Evolutionary conservation across 192 early-diverging fungal genomes (phyloP), one percentile per base, ranked within the genome.

Genomic region (Linderina pennispora): DNA sequence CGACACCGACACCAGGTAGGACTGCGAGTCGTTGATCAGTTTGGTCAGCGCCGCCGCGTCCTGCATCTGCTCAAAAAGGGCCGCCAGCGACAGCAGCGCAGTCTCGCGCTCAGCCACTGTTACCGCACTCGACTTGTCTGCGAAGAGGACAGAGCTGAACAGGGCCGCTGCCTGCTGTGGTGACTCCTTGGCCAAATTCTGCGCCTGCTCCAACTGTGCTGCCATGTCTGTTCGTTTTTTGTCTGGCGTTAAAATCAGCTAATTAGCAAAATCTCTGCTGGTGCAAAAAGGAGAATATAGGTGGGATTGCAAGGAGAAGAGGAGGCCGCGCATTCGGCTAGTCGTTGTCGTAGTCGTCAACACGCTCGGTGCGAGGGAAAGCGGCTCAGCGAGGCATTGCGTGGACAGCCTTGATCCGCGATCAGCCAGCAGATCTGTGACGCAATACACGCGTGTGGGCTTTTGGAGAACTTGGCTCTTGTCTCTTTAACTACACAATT

Each of bases 11-110:
- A 79, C 74, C 44, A 99, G 88, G 55, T 89, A 78, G 8, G 73
- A 52, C 39, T 84, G 84, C 10, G 92, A 91, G 18, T 78, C 78
- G 42, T 85, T 84, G 47, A 96, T 85, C 46, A 99, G 80, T 8
- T 53, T 69, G 0, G 89, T 86, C 25, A 99, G 80, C 33, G 89
- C 83, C 7, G 82, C 53, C 13, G 91, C 71, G 28, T 88, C 80
- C 51, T 59, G 71, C 59, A 58, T 61, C 24, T 45, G 63, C 58
- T 64, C 64, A 40, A 53, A 68, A 21, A 68, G 50, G 8, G 56
- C 55, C 2, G 71, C 63, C 41, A 66, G 46, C 13, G 57, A 50
- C 23, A 74, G 39, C 13, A 74, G 64, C 28, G 71, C 59, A 1
- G 24, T 39, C 36, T 60, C 56, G 55, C 58, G 51, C 20, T 58